Evolutionary conservation across 768 basidiomycete species (phyloP).

Genomic region (Podaxis carcinomalis): DNA sequence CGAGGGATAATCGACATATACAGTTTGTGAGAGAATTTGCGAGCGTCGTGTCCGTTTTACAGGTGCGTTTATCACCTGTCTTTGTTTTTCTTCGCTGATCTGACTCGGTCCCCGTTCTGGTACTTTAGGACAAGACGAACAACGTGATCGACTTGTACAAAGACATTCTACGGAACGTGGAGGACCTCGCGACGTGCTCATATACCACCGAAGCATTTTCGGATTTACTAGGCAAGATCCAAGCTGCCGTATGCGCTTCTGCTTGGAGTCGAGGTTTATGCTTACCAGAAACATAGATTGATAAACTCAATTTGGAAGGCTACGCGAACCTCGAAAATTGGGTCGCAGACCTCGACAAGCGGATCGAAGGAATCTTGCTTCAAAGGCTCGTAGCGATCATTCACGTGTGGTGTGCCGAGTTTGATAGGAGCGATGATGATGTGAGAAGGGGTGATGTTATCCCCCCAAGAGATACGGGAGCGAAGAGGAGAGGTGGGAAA

Average conservation of each 20-base stretch:
- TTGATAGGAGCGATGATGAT: constrained; percentile 70
- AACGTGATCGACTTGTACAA: constrained; percentile 87
- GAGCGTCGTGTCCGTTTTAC: constrained; percentile 84
- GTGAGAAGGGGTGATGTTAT: constrained; percentile 53
- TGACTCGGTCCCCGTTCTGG: neutral
- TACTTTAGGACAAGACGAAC: constrained; percentile 83
- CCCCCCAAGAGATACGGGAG: constrained; percentile 48
- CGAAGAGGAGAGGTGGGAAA: constrained; percentile 68
- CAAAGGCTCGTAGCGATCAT: constrained; percentile 75
- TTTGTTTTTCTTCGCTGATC: neutral
- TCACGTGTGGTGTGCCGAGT: constrained; percentile 85
- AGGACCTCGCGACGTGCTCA: constrained; percentile 82
- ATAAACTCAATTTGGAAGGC: constrained; percentile 91
- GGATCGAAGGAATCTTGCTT: constrained; percentile 45
- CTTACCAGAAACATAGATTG: constrained; percentile 51
- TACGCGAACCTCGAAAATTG: constrained; percentile 93
- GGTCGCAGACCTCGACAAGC: constrained; percentile 16
- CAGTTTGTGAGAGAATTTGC: constrained; percentile 96
- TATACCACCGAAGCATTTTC: constrained; percentile 84
- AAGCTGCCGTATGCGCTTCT: constrained; percentile 63
- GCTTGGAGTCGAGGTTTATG: neutral
- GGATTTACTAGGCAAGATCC: constrained; percentile 71
- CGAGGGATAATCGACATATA: constrained; percentile 81
- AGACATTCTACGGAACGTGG: constrained; percentile 79
- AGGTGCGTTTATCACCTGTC: constrained; percentile 39